These are phyloP conservation scores for Paragyromitra xinjiangensis DNA, from an alignment of 495 filamentous ascomycete genomes.

Conservation along the genomic window DNA sequence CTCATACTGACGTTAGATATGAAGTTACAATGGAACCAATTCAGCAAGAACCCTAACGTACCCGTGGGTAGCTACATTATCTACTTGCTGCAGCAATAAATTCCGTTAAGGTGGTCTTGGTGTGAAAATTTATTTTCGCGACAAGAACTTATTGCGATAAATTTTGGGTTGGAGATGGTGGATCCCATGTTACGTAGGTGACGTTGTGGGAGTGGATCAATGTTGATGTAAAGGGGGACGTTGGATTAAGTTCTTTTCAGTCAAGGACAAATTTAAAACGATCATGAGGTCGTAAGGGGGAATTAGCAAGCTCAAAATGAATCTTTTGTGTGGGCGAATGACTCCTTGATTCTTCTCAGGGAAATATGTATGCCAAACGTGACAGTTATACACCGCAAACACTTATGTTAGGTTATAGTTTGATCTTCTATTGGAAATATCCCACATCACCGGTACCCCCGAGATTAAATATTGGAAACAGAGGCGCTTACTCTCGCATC, in stretches of 20 bases:
- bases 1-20: conserved; percentile 2
- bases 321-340: background rate
- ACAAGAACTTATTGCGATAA: conserved; percentile 5
- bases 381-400: too few relatives aligned
- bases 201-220: background rate
- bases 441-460: too few relatives aligned
- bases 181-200: background rate
- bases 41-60: background rate
- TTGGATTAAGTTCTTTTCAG: background rate
- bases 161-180: background rate
- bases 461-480: background rate
- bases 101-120: too few relatives aligned
- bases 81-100: background rate
- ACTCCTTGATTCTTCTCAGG: too few relatives aligned
- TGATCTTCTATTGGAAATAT: too few relatives aligned
- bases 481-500: background rate
- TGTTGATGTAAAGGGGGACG: background rate
- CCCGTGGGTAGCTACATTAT: conserved; percentile 1
- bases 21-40: conserved; percentile 38
- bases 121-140: too few relatives aligned
- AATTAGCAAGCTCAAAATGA: background rate
- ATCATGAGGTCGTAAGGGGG: background rate
- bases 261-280: background rate
- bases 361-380: too few relatives aligned
- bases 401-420: too few relatives aligned